Conservation (phyloP, 2,329 filamentous ascomycete genomes). For the Talaromyces sp. region DNA sequence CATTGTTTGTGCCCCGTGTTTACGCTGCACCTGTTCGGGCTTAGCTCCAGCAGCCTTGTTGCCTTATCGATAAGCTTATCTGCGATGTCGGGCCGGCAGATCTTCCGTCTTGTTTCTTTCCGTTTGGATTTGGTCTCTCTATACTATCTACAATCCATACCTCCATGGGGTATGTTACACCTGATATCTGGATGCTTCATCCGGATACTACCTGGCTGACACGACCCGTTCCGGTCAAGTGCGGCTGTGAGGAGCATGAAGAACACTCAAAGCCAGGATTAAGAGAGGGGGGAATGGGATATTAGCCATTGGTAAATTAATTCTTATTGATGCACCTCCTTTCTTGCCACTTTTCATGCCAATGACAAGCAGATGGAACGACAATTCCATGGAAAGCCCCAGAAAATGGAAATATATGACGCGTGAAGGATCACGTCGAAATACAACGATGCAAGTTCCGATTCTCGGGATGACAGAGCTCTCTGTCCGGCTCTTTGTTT, state of each 20-base stretch:
- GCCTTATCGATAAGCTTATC: conserved; percentile 6
- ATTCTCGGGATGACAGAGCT: conserved; percentile 2
- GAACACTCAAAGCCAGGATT: background rate
- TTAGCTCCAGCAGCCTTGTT: background rate
- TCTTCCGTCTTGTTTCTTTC: background rate
- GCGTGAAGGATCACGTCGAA: background rate
- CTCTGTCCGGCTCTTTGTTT: background rate
- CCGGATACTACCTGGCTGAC: too few species aligned
- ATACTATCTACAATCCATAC: too few species aligned
- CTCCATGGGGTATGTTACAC: too few species aligned
- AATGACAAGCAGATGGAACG: background rate
- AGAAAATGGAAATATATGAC: background rate
- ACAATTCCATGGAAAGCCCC: background rate
- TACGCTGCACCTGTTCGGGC: conserved; percentile 13
- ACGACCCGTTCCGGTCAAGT: too few species aligned
- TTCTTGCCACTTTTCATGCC: background rate
- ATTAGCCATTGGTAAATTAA: background rate
- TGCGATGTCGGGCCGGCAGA: background rate
- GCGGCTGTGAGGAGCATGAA: background rate
- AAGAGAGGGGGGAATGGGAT: background rate
- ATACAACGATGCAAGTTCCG: background rate
- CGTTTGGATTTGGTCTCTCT: background rate
- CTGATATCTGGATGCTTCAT: too few species aligned
- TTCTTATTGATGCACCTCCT: background rate
- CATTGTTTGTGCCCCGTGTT: conserved; percentile 13